Conservation (phyloP, 1,139 yeast genomes). For the Arxiozyma slooffiae region DNA sequence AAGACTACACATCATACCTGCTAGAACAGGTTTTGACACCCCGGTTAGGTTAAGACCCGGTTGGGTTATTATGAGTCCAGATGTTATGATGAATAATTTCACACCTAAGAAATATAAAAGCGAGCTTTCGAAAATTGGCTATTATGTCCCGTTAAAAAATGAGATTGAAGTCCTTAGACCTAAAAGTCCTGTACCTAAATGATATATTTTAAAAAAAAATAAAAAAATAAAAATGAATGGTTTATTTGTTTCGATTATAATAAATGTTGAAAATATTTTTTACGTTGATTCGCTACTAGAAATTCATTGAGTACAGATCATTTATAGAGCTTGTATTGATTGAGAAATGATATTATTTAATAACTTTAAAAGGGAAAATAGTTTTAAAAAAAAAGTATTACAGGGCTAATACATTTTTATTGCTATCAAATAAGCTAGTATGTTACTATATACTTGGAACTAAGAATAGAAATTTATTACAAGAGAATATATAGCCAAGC, state of each 20-base stretch:
- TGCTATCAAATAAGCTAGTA: not conserved
- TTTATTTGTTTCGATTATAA: too few relatives aligned
- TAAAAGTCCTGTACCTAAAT: conserved; percentile 51
- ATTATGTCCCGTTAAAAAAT: conserved; percentile 50
- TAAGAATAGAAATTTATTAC: not conserved
- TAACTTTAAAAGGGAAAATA: not conserved
- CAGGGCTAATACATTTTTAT: too few relatives aligned
- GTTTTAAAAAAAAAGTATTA: not conserved
- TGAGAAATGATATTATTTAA: not conserved
- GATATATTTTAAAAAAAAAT: not conserved
- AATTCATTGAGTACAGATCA: not conserved
- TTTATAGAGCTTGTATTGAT: not conserved
- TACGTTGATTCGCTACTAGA: too few relatives aligned
- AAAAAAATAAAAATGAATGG: not conserved
- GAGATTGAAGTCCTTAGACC: conserved; percentile 80
- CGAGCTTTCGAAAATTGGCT: conserved; percentile 38
- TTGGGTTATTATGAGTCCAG: conserved; percentile 88
- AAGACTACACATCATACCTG: conserved; percentile 75
- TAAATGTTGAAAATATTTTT: not conserved
- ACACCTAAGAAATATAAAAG: conserved; percentile 37
- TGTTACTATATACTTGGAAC: not conserved
- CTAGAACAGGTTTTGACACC: conserved; percentile 47
- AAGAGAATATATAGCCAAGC: too few relatives aligned
- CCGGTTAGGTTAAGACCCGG: conserved; percentile 74
- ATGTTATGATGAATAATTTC: conserved; percentile 64